Evolutionary conservation across 1,284 basidiomycete genomes (phyloP).

Genomic region (Chalciporus sp.): DNA sequence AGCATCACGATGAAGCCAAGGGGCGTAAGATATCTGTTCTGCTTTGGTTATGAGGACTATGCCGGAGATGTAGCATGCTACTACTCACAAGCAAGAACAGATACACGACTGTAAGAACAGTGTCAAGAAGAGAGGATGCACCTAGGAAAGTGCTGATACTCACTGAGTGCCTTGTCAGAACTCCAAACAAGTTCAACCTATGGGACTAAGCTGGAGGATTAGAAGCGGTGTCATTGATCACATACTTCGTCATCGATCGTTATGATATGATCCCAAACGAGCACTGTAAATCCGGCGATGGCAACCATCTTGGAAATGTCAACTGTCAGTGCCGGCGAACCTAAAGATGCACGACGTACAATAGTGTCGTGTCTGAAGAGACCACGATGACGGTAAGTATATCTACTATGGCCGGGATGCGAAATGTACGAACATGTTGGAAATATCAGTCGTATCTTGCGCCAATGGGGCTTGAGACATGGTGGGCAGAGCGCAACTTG

Average conservation of each 20-base stretch:
- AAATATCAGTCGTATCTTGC: background rate
- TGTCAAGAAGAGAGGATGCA: constrained; percentile 4
- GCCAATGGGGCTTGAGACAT: too few species aligned
- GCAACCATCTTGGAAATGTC: constrained; percentile 41
- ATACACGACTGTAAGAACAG: constrained; percentile 30
- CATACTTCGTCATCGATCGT: constrained; percentile 45
- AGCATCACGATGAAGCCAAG: constrained; percentile 47
- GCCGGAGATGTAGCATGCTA: background rate
- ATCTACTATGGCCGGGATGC: background rate
- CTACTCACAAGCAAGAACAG: constrained; percentile 42
- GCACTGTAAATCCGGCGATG: constrained; percentile 39
- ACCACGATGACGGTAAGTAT: constrained; percentile 3
- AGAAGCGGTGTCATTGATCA: background rate
- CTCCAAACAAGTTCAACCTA: constrained; percentile 44
- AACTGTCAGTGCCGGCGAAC: background rate
- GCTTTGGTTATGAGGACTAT: background rate
- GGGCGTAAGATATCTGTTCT: constrained; percentile 48
- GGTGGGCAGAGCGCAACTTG: too few species aligned
- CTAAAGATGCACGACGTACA: constrained; percentile 7
- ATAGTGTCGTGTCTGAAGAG: constrained; percentile 12
- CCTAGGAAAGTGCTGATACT: constrained; percentile 11
- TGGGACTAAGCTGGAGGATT: background rate
- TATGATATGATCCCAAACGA: constrained; percentile 51
- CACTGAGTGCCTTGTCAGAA: constrained; percentile 37
- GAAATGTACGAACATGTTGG: constrained; percentile 8